phyloP scores from a whole-genome alignment of 2,329 filamentous ascomycete genomes.

The Amylocarpus encephaloides region DNA sequence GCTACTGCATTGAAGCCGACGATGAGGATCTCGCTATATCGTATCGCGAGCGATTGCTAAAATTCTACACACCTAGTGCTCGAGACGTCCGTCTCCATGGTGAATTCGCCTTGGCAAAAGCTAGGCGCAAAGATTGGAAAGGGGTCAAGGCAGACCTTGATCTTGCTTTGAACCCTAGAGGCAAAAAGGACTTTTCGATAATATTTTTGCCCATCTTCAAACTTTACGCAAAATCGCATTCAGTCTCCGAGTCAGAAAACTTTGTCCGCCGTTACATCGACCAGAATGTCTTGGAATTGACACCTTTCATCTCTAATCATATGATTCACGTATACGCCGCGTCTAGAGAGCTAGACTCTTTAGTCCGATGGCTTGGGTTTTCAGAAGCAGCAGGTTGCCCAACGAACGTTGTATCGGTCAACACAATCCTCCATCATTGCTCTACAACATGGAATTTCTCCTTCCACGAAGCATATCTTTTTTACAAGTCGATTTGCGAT shows the following conservation, averaged over 20 bases:
- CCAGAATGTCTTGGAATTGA: slow-evolving; percentile 18
- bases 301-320: slow-evolving; percentile 18
- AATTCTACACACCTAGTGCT: slow-evolving; percentile 3
- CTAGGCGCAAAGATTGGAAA: slow-evolving; percentile 27
- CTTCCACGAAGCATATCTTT: slow-evolving; percentile 18
- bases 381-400: slow-evolving; percentile 14
- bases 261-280: slow-evolving; percentile 24
- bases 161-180: too few species aligned
- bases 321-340: slow-evolving; percentile 27
- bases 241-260: slow-evolving; percentile 24
- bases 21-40: slow-evolving; percentile 18
- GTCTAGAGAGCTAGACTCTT: slow-evolving; percentile 24
- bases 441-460: slow-evolving; percentile 20
- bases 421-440: slow-evolving; percentile 26
- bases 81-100: slow-evolving; percentile 24
- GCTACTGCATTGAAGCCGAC: slow-evolving; percentile 28
- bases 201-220: slow-evolving; percentile 28
- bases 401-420: slow-evolving; percentile 24
- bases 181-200: slow-evolving; percentile 1
- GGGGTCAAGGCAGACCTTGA: slow-evolving; percentile 25
- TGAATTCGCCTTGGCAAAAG: slow-evolving; percentile 29
- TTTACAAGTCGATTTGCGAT: slow-evolving; percentile 17
- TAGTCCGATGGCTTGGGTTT: slow-evolving; percentile 27
- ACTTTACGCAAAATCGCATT: slow-evolving; percentile 24
- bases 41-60: slow-evolving; percentile 19